These are phyloP conservation scores for Ostreobium quekettii DNA, from an alignment of 139 green algal species.

Conservation along the genomic window DNA sequence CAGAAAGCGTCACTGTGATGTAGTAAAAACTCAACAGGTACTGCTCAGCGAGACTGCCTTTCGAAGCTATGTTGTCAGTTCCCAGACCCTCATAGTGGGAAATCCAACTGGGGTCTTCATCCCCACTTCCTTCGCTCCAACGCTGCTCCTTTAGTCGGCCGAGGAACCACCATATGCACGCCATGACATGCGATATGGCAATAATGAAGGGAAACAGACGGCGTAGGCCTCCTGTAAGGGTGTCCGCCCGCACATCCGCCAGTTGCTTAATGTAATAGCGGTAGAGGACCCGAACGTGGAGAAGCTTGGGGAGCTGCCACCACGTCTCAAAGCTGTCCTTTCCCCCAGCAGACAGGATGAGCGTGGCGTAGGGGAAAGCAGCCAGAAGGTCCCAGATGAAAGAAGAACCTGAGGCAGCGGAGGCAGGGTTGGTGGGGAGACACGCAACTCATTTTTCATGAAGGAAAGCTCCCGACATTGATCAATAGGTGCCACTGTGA, in stretches of 20 bases:
- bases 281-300: not conserved
- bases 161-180: constrained; percentile 31
- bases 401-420: not conserved
- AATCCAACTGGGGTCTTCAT: not conserved
- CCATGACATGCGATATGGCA: constrained; percentile 22
- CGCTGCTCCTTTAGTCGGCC: constrained; percentile 14
- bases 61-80: not conserved
- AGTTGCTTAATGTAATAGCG: not conserved
- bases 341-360: no score
- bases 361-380: not conserved
- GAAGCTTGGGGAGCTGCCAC: not conserved
- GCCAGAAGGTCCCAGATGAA: not conserved
- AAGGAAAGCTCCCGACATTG: no score
- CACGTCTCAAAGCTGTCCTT: no score
- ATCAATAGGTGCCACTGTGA: no score
- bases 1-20: constrained; percentile 26
- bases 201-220: constrained; percentile 25
- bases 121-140: not conserved
- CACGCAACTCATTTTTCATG: not conserved
- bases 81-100: constrained; percentile 7
- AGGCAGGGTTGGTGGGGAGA: not conserved
- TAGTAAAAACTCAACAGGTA: constrained; percentile 37
- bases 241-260: not conserved
- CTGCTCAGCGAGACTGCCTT: constrained; percentile 27
- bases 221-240: constrained; percentile 9